Evolutionary conservation across 129 eudicot species (phyloP).

Genomic region (Oenanthe sinensis): DNA sequence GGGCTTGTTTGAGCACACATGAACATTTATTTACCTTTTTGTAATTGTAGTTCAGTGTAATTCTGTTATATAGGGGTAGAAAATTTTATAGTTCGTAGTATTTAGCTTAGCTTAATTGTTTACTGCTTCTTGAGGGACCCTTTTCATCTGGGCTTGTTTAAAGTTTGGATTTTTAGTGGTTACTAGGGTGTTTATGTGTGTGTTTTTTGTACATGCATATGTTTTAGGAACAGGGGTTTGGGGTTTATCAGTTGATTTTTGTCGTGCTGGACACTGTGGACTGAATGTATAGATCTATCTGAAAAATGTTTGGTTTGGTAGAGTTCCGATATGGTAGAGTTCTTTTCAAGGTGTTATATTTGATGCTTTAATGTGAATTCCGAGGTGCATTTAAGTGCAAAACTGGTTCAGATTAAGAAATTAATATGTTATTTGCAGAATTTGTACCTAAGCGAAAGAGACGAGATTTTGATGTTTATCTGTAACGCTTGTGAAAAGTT

Average conservation of each 20-base stretch:
- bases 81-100: neutral
- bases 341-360: neutral
- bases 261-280: constrained; percentile 8
- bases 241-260: constrained; percentile 8
- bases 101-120: constrained; percentile 25
- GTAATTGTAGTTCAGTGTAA: constrained; percentile 1
- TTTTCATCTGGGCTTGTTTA: constrained; percentile 22
- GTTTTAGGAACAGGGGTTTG: neutral
- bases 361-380: neutral
- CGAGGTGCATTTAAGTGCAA: neutral
- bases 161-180: constrained; percentile 5
- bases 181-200: neutral
- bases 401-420: neutral
- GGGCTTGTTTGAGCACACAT: neutral
- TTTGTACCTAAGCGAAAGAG: neutral
- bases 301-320: neutral
- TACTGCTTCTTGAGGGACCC: constrained; percentile 8
- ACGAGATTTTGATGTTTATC: neutral
- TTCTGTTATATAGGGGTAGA: neutral
- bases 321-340: constrained; percentile 1
- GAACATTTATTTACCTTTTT: neutral
- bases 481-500: neutral
- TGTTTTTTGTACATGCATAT: neutral
- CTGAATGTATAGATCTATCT: constrained; percentile 1
- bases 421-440: constrained; percentile 7